Evolutionary conservation across 768 basidiomycete species (phyloP).

Genomic region (Tulasnella sp.): DNA sequence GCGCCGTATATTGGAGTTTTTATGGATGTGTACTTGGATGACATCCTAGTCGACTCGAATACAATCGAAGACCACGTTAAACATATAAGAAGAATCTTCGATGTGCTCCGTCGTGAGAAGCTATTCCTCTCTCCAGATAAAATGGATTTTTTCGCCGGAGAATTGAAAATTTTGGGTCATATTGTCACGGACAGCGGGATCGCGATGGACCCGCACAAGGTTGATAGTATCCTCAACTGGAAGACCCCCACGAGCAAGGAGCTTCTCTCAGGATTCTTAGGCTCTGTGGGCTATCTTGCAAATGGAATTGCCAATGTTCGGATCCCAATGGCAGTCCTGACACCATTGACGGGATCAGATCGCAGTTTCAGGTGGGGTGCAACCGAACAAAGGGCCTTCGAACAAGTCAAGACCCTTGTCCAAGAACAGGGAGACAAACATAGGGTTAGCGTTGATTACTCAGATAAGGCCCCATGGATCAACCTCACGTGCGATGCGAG

Average conservation of each 20-base stretch:
- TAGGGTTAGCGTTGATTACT: constrained; percentile 31
- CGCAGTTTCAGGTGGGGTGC: constrained; percentile 33
- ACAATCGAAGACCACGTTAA: constrained; percentile 37
- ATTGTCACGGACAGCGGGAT: constrained; percentile 41
- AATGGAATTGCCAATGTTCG: constrained; percentile 35
- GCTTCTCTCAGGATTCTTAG: constrained; percentile 38
- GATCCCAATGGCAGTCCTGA: constrained; percentile 42
- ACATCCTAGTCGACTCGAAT: constrained; percentile 47
- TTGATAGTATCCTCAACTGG: constrained; percentile 34
- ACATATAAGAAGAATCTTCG: constrained; percentile 37
- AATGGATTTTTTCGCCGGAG: constrained; percentile 33
- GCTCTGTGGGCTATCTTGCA: constrained; percentile 41
- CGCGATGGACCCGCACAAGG: constrained; percentile 43
- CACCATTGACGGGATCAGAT: constrained; percentile 29
- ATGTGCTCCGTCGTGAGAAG: constrained; percentile 33
- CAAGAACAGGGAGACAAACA: constrained; percentile 26
- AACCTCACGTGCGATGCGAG: constrained; percentile 34
- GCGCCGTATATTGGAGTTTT: constrained; percentile 39
- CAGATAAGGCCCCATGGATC: constrained; percentile 34
- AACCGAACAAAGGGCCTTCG: constrained; percentile 38
- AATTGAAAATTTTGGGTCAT: constrained; percentile 39
- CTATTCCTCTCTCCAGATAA: constrained; percentile 38
- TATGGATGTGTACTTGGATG: constrained; percentile 46
- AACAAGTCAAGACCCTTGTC: constrained; percentile 34
- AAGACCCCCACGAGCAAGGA: constrained; percentile 36